phyloP scores from a whole-genome alignment of 2,329 filamentous ascomycete species.

The Neobulgaria alba region DNA sequence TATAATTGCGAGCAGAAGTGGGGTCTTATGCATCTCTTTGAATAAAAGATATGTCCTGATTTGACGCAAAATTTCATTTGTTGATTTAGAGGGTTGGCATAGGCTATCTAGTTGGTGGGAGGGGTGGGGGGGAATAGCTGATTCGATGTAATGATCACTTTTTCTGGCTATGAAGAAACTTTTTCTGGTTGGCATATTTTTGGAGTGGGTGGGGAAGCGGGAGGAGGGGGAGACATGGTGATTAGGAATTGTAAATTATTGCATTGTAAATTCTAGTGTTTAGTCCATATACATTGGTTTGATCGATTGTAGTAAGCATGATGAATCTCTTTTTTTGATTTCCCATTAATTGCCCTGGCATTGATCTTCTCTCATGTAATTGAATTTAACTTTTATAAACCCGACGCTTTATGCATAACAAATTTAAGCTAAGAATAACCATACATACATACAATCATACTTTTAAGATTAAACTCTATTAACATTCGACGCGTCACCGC shows the following conservation, averaged over 20 bases:
- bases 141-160: neutral
- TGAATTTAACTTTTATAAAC: too few relatives aligned
- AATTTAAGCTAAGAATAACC: too few relatives aligned
- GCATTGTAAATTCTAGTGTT: conserved; percentile 17
- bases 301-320: conserved; percentile 6
- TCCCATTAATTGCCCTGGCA: too few relatives aligned
- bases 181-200: neutral
- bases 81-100: neutral
- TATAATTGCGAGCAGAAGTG: conserved; percentile 75
- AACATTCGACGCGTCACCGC: too few relatives aligned
- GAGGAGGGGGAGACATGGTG: neutral
- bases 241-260: conserved; percentile 6
- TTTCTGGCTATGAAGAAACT: conserved; percentile 1
- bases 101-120: too few relatives aligned
- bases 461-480: too few relatives aligned
- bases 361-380: too few relatives aligned
- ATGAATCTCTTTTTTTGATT: too few relatives aligned
- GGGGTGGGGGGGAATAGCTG: too few relatives aligned
- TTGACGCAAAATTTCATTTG: neutral
- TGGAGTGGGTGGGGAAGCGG: neutral
- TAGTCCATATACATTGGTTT: conserved; percentile 5
- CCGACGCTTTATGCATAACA: too few relatives aligned
- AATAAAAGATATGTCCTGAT: conserved; percentile 1
- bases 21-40: conserved; percentile 38
- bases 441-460: too few relatives aligned